Evolutionary conservation across 306 rosid species (phyloP), one percentile per base, ranked within the genome.

Genomic region (Delonix regia): DNA sequence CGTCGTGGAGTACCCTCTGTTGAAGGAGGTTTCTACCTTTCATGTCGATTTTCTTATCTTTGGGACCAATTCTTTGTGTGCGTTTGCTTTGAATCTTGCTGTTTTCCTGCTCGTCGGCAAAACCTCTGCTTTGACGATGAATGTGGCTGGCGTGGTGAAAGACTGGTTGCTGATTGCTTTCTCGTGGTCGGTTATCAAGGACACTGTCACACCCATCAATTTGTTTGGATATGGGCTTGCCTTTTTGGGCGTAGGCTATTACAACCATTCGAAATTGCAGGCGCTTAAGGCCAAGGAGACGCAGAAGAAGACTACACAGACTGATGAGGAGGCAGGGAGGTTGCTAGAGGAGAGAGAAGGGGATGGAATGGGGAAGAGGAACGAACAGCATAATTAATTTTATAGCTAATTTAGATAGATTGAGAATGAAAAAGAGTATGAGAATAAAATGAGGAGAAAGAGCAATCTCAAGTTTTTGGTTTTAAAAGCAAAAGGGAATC

Each of bases 161-260:
- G 92, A 89, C 28, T 89, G 92, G 92, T 73, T 89, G 11, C 28
- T 89, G 69, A 89, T 89, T 10, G 90, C 90, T 5, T 89, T 86
- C 68, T 89, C 92, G 0, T 89, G 92, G 92, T 86, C 92, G 22
- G 92, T 89, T 11, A 89, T 89, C 18, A 86, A 84, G 88, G 92
- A 89, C 56, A 89, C 87, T 0, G 90, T 89, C 33, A 89, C 92
- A 6, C 84, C 89, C 24, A 69, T 89, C 76, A 89, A 89, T 83
- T 75, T 89, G 86, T 56, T 86, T 4, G 92, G 92, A 0, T 89
- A 89, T 47, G 90, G 88, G 0, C 84, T 89, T 71, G 92, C 92
- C 0, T 89, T 89, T 44, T 28, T 89, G 65, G 92, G 92, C 0
- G 92, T 89, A 28, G 92, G 71, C 2, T 89, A 89, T 47, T 89